Base-by-base conservation (phyloP, 1,284 basidiomycete genomes). In the Tilletia caries region DNA sequence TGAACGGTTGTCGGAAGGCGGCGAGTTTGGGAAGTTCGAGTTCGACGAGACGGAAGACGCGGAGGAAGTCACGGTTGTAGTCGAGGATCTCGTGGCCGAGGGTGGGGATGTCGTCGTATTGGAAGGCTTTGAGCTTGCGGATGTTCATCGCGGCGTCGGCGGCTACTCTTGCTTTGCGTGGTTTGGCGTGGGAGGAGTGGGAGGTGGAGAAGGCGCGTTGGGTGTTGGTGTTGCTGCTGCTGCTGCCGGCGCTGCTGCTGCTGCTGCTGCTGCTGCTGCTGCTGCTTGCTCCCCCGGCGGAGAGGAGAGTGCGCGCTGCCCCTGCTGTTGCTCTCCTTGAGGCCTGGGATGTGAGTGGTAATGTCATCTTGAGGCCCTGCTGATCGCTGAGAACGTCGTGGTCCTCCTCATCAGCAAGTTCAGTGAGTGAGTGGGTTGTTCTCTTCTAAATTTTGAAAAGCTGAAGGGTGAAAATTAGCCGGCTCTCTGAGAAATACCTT, bases 41-140 rank as follows among this genome's bases (percentile, higher is more conserved):
- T 25, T 79, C 73, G 68, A 77, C 68, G 1, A 79, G 71, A 15
- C 81, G 74, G 62, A 73, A 70, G 52, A 78, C 72, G 23, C 71
- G 65, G 29, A 83, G 77, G 69, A 80, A 69, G 64, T 82, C 75
- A 27, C 80, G 72, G 66, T 78, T 71, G 58, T 76, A 72, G 32
- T 73, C 68, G 15, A 83, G 71, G 33, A 77, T 71, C 48, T 67
- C 41, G 62, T 83, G 81, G n/a, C 80, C 81, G 20, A 76, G 67
- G 1, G 79, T 79, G 23, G 81, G 78, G 20, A 83, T 68, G 58
- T 83, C 81, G 68, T 83, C 81, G 70, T 75, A 81, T 52, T 75
- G 70, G 69, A 82, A 83, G 23, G 73, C 70, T 44, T 68, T 64
- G 76, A 79, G 79, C 46, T 72, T 74, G 25, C 73, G 69, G 2